These are phyloP conservation scores for Tricholoma sp. DNA, from an alignment of 768 basidiomycete species.

Conservation along the genomic window DNA sequence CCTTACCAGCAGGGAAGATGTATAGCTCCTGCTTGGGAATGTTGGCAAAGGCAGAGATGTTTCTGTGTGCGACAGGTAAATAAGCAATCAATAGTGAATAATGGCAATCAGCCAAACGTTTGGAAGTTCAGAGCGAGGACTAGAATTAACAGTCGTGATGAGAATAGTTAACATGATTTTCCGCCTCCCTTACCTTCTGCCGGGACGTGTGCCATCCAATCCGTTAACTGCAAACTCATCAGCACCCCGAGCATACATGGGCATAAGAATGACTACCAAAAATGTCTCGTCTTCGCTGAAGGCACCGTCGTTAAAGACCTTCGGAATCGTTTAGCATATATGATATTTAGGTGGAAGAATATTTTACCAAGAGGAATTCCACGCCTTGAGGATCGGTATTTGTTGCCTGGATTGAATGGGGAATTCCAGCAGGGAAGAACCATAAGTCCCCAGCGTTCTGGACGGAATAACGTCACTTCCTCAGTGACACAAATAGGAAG, in stretches of 20 bases:
- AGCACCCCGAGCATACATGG: neutral
- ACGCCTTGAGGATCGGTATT: conserved; percentile 38
- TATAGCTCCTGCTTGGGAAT: conserved; percentile 46
- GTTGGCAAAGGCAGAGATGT: conserved; percentile 33
- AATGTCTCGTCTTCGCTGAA: conserved; percentile 53
- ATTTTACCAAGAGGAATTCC: conserved; percentile 45
- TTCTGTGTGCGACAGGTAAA: conserved; percentile 10
- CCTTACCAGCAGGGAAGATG: conserved; percentile 45
- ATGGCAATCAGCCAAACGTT: conserved; percentile 20
- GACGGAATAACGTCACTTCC: neutral
- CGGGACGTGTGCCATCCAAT: conserved; percentile 52
- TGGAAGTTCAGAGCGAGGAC: conserved; percentile 53
- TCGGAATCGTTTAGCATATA: neutral
- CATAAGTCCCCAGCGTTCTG: conserved; percentile 47
- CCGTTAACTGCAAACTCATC: conserved; percentile 34
- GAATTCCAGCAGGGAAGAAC: conserved; percentile 54
- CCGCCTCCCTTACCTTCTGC: conserved; percentile 30
- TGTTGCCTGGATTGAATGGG: conserved; percentile 52
- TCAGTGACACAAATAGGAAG: neutral
- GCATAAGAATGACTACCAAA: conserved; percentile 26
- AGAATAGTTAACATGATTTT: neutral
- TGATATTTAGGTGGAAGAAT: neutral
- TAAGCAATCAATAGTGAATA: neutral
- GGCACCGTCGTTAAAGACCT: conserved; percentile 47
- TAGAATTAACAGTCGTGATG: conserved; percentile 3